Percentiles rank a stretch among this genome's conserved stretches.
These are phyloP conservation scores for Phlebiopsis flavidoalba DNA, from an alignment of 768 basidiomycete genomes.

Conservation along the genomic window DNA sequence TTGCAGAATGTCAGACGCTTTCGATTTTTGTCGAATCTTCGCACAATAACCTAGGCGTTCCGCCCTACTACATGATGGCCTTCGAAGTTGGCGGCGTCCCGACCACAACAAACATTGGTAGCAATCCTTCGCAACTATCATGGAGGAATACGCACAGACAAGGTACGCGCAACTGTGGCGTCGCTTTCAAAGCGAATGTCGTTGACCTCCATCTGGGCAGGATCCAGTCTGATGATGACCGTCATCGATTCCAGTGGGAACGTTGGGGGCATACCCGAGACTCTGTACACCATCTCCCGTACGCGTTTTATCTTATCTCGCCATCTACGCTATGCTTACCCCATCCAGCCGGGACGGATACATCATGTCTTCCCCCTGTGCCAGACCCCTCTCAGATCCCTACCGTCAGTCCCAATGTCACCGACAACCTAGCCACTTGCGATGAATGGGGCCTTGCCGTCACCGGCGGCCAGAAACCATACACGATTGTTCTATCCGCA, in stretches of 20 bases:
- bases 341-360: conserved; percentile 27
- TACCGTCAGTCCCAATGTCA: conserved; percentile 33
- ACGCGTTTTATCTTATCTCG: not conserved
- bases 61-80: conserved; percentile 40
- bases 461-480: conserved; percentile 40
- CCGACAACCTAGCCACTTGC: conserved; percentile 35
- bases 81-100: conserved; percentile 32
- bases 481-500: conserved; percentile 37
- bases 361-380: conserved; percentile 19
- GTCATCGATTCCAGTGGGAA: conserved; percentile 41
- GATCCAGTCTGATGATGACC: conserved; percentile 36
- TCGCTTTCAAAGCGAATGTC: not conserved
- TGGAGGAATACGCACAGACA: conserved; percentile 36
- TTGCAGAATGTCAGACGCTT: conserved; percentile 20
- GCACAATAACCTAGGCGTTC: conserved; percentile 18
- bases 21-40: conserved; percentile 20
- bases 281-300: conserved; percentile 1
- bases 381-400: conserved; percentile 25
- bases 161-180: conserved; percentile 27
- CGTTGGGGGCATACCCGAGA: conserved; percentile 38
- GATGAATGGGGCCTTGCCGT: conserved; percentile 42
- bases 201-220: conserved; percentile 22
- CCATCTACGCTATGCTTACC: not conserved
- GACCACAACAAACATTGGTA: conserved; percentile 30
- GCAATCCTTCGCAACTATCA: conserved; percentile 23